Base-by-base conservation (phyloP, 2,329 filamentous ascomycete genomes). In the Pseudogymnoascus sp. region DNA sequence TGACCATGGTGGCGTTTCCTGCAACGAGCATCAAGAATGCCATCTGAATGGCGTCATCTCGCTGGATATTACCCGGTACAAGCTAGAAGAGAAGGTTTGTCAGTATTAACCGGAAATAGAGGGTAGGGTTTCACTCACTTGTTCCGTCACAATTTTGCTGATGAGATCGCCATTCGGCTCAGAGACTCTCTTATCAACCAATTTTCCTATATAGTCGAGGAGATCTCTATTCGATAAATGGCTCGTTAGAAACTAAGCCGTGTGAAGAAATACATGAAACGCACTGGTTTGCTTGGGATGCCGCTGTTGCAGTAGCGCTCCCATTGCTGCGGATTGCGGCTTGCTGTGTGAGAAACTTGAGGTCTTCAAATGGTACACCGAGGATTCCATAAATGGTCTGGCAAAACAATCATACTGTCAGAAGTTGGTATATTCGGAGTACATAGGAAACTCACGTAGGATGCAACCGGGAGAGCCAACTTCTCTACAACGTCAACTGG, bases 1-100 rank as follows among this genome's bases (percentile, higher is more conserved):
- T 81, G 4, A 81, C 76, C 76, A 81, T 79, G 0, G 80, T 81
- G 0, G 80, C 80, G 38, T 82, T 82, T 1, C 80, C 80, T 0
- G 80, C 79, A 1, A 81, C 79, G 1, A 82, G 74, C 4, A 81
- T 72, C 6, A 82, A 70, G 68, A 82, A 81, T 0, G 79, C 78
- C 56, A 81, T 79, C 63, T 80, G 78, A 0, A 81, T 61, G 4
- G 67, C 67, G 59, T 69, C 67, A n/a, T 63, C 64, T 63, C 70
- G 70, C 11, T 68, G 61, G 16, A 76, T 67, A 62, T 74, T 65
- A 3, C 74, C 73, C 3, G 69, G 70, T 10, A 68, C 70, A 47
- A 74, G 65, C 65, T 68, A 68, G 26, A 69, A 67, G 14, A 65
- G 67, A 44, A 72, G 67, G 8, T 74, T 38, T 19, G 38, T 63